phyloP scores from a whole-genome alignment of 805 yeast species.

The Candida alai region DNA sequence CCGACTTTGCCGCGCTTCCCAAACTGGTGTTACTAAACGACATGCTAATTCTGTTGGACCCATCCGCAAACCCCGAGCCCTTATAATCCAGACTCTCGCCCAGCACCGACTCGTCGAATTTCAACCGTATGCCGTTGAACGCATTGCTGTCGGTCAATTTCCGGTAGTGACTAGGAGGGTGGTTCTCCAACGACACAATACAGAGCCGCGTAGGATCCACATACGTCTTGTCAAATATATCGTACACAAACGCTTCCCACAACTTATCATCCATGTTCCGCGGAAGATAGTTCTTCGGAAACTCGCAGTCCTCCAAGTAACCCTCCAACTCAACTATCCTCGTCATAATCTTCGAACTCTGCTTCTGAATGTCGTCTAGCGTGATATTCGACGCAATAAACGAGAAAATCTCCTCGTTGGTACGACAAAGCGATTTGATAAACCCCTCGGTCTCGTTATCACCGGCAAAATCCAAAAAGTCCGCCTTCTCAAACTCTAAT shows the following conservation, averaged over 20 bases:
- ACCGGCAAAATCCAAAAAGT: conserved; percentile 37
- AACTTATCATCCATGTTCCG: conserved; percentile 15
- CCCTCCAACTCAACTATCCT: conserved; percentile 27
- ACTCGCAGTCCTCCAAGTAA: conserved; percentile 30
- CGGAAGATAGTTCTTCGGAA: conserved; percentile 22
- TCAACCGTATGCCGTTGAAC: conserved; percentile 26
- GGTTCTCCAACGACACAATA: conserved; percentile 27
- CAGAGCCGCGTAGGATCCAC: conserved; percentile 30
- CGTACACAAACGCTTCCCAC: conserved; percentile 35
- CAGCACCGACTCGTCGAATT: no score
- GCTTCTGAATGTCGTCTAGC: conserved; percentile 40
- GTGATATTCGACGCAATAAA: conserved; percentile 42
- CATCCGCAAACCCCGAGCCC: background rate
- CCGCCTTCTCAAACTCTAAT: conserved; percentile 48
- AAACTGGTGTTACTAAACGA: conserved; percentile 21
- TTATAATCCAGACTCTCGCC: background rate
- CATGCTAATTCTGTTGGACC: conserved; percentile 11
- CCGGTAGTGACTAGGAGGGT: conserved; percentile 23
- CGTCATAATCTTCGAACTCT: conserved; percentile 29
- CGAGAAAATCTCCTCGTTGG: conserved; percentile 30
- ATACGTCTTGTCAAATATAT: conserved; percentile 26
- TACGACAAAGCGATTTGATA: conserved; percentile 37
- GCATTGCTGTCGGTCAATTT: conserved; percentile 29
- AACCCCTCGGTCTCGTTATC: conserved; percentile 55
- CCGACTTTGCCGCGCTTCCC: conserved; percentile 17